A percentile compares a stretch with the other conserved stretches of the same genome.
These are phyloP conservation scores for Leishmania gerbilli DNA, from an alignment of 208 protist genomes.

Conservation along the genomic window DNA sequence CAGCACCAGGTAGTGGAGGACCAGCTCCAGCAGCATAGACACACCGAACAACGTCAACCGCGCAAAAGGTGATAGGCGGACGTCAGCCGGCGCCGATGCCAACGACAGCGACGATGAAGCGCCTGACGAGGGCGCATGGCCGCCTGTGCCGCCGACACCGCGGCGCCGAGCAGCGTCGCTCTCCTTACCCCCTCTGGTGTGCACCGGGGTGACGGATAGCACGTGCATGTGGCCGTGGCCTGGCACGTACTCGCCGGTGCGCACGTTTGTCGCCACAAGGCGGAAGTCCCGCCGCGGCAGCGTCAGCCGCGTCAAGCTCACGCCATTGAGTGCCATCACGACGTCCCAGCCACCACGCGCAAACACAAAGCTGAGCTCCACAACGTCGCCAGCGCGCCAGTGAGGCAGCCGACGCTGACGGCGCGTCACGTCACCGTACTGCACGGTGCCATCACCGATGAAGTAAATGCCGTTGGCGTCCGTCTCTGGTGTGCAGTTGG, in stretches of 20 bases:
- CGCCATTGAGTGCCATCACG: constrained; percentile 49
- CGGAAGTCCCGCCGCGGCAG: constrained; percentile 34
- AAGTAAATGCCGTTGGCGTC: constrained; percentile 42
- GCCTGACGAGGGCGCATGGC: not conserved
- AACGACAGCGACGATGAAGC: not conserved
- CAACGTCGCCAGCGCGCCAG: constrained; percentile 48
- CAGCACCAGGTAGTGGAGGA: constrained; percentile 34
- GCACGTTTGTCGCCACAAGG: constrained; percentile 28
- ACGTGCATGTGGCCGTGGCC: constrained; percentile 30
- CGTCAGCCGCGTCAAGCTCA: constrained; percentile 45
- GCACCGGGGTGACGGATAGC: constrained; percentile 23
- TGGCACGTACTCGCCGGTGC: constrained; percentile 18
- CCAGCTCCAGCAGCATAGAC: constrained; percentile 29
- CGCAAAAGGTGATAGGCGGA: constrained; percentile 31
- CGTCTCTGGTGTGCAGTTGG: constrained; percentile 15
- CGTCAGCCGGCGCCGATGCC: constrained; percentile 21
- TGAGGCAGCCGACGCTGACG: constrained; percentile 33
- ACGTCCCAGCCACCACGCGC: constrained; percentile 39
- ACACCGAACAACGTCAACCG: constrained; percentile 32
- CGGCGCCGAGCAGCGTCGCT: not conserved
- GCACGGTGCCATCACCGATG: constrained; percentile 36
- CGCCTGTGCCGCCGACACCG: not conserved
- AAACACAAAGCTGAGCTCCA: constrained; percentile 51
- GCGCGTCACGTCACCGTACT: constrained; percentile 25
- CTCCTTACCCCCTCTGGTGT: not conserved